A percentile compares a stretch with the other conserved stretches of the same genome.
Conservation (phyloP, 1,139 yeast species). For the Pichia sp. region DNA sequence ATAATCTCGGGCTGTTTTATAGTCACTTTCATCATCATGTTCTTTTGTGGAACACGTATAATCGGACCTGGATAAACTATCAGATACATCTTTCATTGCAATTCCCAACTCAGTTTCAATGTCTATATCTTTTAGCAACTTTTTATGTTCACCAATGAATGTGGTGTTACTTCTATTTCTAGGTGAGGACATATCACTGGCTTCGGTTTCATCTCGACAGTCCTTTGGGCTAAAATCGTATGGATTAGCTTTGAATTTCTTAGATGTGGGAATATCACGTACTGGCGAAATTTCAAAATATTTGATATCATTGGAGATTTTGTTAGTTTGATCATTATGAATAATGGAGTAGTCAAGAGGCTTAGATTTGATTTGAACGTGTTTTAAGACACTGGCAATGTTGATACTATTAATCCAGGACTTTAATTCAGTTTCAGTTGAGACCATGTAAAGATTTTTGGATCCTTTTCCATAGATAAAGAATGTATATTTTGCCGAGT, state of each 20-base stretch:
- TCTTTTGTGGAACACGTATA: too few relatives aligned
- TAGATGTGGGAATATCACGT: neutral
- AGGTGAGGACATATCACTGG: neutral
- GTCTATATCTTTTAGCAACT: too few relatives aligned
- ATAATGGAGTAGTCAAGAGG: constrained; percentile 1
- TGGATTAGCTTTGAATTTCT: neutral
- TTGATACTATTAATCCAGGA: constrained; percentile 54
- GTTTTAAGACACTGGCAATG: constrained; percentile 42
- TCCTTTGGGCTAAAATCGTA: neutral
- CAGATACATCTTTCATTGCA: too few relatives aligned
- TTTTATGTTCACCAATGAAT: too few relatives aligned
- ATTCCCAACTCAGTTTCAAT: too few relatives aligned
- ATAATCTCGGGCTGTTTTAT: too few relatives aligned
- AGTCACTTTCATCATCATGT: too few relatives aligned
- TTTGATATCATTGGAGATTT: neutral
- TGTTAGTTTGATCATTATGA: constrained; percentile 1
- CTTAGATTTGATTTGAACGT: constrained; percentile 21
- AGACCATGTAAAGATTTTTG: constrained; percentile 26
- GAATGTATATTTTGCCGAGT: constrained; percentile 18
- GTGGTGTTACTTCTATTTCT: constrained; percentile 8
- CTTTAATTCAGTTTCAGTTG: constrained; percentile 31
- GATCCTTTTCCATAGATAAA: constrained; percentile 31
- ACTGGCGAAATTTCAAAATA: constrained; percentile 10
- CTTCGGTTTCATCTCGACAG: neutral
- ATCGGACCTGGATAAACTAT: too few relatives aligned